Percentiles rank a stretch among this genome's conserved stretches.
phyloP scores from a whole-genome alignment of 2,329 filamentous ascomycete species.

The Drechslerella dactyloides region DNA sequence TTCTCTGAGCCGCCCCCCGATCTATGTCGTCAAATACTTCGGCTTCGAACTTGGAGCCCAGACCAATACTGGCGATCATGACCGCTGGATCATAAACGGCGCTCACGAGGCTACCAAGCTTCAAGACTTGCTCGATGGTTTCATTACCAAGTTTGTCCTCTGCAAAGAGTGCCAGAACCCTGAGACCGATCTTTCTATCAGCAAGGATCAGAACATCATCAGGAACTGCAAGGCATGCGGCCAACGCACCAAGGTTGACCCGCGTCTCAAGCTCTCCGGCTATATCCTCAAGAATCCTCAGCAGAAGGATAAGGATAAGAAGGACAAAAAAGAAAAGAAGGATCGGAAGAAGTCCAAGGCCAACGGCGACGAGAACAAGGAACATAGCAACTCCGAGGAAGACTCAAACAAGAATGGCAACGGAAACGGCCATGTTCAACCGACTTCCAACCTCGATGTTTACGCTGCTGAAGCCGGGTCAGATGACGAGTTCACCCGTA shows the following conservation, averaged over 20 bases:
- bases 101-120: slow-evolving; percentile 94
- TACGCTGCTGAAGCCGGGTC: slow-evolving; percentile 72
- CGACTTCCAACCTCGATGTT: slow-evolving; percentile 62
- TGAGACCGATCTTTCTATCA: slow-evolving; percentile 90
- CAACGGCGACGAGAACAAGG: slow-evolving; percentile 62
- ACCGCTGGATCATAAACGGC: slow-evolving; percentile 99
- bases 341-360: slow-evolving; percentile 84
- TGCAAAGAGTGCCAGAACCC: slow-evolving; percentile 99
- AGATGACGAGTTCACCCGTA: slow-evolving; percentile 89
- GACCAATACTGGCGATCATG: slow-evolving; percentile 94
- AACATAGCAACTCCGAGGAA: slow-evolving; percentile 60
- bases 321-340: slow-evolving; percentile 83
- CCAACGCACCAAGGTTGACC: slow-evolving; percentile 86
- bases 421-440: slow-evolving; percentile 63
- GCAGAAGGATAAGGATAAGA: slow-evolving; percentile 83
- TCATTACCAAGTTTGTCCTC: slow-evolving; percentile 98
- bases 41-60: slow-evolving; percentile 98
- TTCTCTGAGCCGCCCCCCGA: slow-evolving; percentile 87
- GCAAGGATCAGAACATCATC: slow-evolving; percentile 84
- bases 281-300: slow-evolving; percentile 97
- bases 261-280: slow-evolving; percentile 91
- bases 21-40: slow-evolving; percentile 99
- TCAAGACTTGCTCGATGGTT: slow-evolving; percentile 96
- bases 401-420: slow-evolving; percentile 65
- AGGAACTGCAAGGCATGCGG: slow-evolving; percentile 99